Base-by-base conservation (phyloP, 139 green algal species). In the Closterium sp. region DNA sequence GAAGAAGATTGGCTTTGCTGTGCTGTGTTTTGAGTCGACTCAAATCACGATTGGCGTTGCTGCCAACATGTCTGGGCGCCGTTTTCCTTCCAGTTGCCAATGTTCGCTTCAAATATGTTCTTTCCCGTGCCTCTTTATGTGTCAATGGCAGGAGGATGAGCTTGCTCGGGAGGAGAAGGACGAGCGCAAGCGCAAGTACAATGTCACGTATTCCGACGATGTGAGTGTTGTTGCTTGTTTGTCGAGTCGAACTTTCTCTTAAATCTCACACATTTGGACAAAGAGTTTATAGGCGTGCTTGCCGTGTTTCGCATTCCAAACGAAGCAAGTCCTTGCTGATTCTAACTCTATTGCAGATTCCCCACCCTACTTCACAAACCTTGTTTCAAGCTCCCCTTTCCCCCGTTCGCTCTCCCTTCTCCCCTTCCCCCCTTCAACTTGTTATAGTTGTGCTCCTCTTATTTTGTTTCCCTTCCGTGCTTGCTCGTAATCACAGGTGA, bases 151-250 rank as follows among this genome's bases (percentile, higher is more conserved):
- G 24, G 17, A 42, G 45, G 45, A 86, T 87, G 87, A 24, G 4
- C 22, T 86, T 29, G 4, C 73, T 86, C 22, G 24, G 73, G 22
- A 86, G 24, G 95, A 95, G 30, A 88, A 24, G 0, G 97, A 99
- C 89, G 96, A 97, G 31, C 93, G 96, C 30, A 99, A 99, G 94
- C 95, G 96, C 19, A 91, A 97, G 92, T 99, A 97, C 95, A 98
- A 99, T 93, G 92, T 93, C 45, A 92, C 89, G 9, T 94, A 94
- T 85, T 92, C 85, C 27, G 92, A 92, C 42, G 93, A 95, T 6
- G 89, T 91, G 90, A 86, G 88, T 31, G n/a, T 45, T 29, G 6
- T 6, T 9, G 22, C 85, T 90, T 90, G 34, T 9, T 34, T 6
- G 13, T 38, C 9, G 9, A 50, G 24, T 31, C 88, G n/a, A 24